These are phyloP conservation scores for Saccharomycopsis selenospora DNA, from an alignment of 805 yeast genomes.

Conservation along the genomic window DNA sequence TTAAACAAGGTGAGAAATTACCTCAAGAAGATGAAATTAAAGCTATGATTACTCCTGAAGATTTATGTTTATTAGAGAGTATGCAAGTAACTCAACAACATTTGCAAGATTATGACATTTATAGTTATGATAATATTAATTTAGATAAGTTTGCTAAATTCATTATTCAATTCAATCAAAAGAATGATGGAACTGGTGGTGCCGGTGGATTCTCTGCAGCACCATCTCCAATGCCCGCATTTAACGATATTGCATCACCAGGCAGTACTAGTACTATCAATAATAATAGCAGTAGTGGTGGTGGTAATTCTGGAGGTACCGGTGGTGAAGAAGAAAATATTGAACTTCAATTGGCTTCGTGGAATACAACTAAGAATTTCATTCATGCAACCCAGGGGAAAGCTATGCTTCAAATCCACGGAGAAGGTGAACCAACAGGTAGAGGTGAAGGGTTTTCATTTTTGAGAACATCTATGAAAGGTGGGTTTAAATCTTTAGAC, in stretches of 20 bases:
- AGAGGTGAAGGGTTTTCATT: slow-evolving; percentile 85
- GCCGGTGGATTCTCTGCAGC: neutral
- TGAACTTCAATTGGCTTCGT: slow-evolving; percentile 84
- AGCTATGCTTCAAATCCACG: slow-evolving; percentile 91
- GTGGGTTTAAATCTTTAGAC: slow-evolving; percentile 58
- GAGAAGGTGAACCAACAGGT: slow-evolving; percentile 93
- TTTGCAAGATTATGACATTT: slow-evolving; percentile 70
- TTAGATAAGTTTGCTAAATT: slow-evolving; percentile 23
- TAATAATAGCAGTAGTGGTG: slow-evolving; percentile 8
- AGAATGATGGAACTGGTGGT: slow-evolving; percentile 19
- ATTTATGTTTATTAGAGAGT: slow-evolving; percentile 74
- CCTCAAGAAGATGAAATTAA: slow-evolving; percentile 73
- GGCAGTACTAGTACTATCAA: slow-evolving; percentile 22
- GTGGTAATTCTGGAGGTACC: slow-evolving; percentile 23
- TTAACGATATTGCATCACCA: neutral
- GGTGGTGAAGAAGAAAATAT: slow-evolving; percentile 48
- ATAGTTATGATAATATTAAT: slow-evolving; percentile 29
- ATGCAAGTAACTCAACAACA: slow-evolving; percentile 92
- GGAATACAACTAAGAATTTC: slow-evolving; percentile 91
- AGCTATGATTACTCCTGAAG: slow-evolving; percentile 88
- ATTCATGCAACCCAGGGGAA: slow-evolving; percentile 92
- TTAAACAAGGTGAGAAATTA: slow-evolving; percentile 58
- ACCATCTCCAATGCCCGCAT: neutral
- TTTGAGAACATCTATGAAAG: slow-evolving; percentile 88
- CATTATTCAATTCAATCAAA: slow-evolving; percentile 25